These are phyloP conservation scores for Mucor saturninus DNA, from an alignment of 371 early-diverging fungal species.

Conservation along the genomic window DNA sequence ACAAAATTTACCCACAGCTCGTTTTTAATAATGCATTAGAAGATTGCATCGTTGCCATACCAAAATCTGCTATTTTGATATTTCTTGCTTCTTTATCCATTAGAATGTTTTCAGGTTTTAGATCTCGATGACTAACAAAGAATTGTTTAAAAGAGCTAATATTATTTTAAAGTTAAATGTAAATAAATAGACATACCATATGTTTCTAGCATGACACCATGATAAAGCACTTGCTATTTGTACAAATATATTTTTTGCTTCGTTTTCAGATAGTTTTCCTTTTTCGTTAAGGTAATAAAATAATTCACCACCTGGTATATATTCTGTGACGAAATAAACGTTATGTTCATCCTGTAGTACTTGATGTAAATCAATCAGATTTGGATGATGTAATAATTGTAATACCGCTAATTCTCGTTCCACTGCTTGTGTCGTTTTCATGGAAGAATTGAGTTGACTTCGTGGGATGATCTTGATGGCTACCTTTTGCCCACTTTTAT, in stretches of 20 bases:
- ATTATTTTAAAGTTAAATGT: neutral
- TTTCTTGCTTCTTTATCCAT: constrained; percentile 73
- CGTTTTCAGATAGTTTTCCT: constrained; percentile 61
- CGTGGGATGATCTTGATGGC: constrained; percentile 51
- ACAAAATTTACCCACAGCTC: constrained; percentile 69
- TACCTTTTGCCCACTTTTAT: constrained; percentile 38
- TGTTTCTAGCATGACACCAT: constrained; percentile 80
- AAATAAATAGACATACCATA: constrained; percentile 36
- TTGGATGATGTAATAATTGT: constrained; percentile 69
- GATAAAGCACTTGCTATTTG: constrained; percentile 93
- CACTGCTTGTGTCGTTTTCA: constrained; percentile 59
- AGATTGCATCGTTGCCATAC: constrained; percentile 80
- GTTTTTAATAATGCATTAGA: constrained; percentile 68
- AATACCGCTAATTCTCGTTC: constrained; percentile 75
- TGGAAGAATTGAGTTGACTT: constrained; percentile 37
- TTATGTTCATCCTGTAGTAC: constrained; percentile 62
- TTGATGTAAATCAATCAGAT: constrained; percentile 66
- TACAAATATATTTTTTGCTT: constrained; percentile 86
- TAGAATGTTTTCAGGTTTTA: constrained; percentile 95
- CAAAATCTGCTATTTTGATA: constrained; percentile 86
- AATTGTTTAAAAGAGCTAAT: neutral
- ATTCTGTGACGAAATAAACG: constrained; percentile 47
- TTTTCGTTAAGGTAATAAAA: constrained; percentile 41
- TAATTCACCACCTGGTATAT: constrained; percentile 47
- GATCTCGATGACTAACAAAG: constrained; percentile 85